These are phyloP conservation scores for Atractiella rhizophila DNA, from an alignment of 768 basidiomycete genomes.

Conservation along the genomic window DNA sequence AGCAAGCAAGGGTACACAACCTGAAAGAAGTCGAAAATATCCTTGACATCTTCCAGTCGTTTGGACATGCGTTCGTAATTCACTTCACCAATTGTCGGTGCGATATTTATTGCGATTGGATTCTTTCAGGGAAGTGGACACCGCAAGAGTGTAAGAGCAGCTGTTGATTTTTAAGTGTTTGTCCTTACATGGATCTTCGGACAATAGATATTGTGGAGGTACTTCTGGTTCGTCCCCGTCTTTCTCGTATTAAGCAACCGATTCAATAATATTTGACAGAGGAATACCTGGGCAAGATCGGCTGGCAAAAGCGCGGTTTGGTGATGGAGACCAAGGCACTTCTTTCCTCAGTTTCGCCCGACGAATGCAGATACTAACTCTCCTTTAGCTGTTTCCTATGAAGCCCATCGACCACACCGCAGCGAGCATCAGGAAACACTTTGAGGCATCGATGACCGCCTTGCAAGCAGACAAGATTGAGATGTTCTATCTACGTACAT, in stretches of 20 bases:
- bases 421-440: constrained; percentile 23
- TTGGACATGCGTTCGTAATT: no score
- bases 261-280: constrained; percentile 19
- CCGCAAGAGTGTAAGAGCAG: constrained; percentile 16
- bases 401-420: background rate
- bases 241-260: constrained; percentile 10
- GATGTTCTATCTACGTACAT: constrained; percentile 30
- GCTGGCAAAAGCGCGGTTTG: constrained; percentile 14
- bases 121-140: constrained; percentile 29
- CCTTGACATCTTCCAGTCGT: constrained; percentile 31
- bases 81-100: no score
- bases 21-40: constrained; percentile 30
- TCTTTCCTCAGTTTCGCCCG: constrained; percentile 27
- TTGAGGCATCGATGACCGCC: constrained; percentile 24
- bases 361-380: constrained; percentile 13
- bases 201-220: background rate
- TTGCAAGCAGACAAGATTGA: constrained; percentile 28
- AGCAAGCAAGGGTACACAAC: constrained; percentile 27
- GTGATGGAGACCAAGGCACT: constrained; percentile 4
- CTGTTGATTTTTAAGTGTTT: background rate
- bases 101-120: no score
- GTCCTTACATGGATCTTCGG: background rate
- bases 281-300: constrained; percentile 29
- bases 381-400: background rate
- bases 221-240: constrained; percentile 20